Percentiles rank a stretch among this genome's conserved stretches.
phyloP scores from a whole-genome alignment of 1,284 basidiomycete genomes.

The Cystobasidium sp. region DNA sequence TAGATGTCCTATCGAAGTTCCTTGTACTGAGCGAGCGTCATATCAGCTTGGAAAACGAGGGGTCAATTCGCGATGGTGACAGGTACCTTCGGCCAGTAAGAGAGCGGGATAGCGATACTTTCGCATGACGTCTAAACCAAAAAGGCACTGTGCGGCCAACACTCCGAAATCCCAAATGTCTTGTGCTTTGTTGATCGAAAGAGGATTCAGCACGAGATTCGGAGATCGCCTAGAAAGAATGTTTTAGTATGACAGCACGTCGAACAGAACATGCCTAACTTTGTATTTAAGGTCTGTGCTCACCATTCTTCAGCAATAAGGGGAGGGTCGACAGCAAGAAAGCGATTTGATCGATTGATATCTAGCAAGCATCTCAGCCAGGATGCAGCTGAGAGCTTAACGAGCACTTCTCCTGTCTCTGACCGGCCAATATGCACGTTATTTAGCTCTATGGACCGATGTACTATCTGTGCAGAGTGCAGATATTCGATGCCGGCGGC shows the following conservation, averaged over 20 bases:
- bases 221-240: constrained; percentile 41
- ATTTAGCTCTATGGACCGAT: constrained; percentile 26
- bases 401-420: constrained; percentile 26
- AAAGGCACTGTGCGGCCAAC: constrained; percentile 50
- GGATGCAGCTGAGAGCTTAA: constrained; percentile 29
- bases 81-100: constrained; percentile 31
- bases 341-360: constrained; percentile 36
- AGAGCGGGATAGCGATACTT: constrained; percentile 46
- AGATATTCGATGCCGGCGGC: constrained; percentile 48
- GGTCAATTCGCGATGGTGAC: not conserved
- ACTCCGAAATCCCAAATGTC: constrained; percentile 53
- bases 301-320: constrained; percentile 30
- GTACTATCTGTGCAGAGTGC: constrained; percentile 47
- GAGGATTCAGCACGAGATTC: constrained; percentile 47
- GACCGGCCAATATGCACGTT: constrained; percentile 33
- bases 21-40: constrained; percentile 14
- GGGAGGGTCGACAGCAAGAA: constrained; percentile 7
- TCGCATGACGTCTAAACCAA: constrained; percentile 47
- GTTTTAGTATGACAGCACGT: not conserved
- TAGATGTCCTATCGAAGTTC: constrained; percentile 9
- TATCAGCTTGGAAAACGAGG: too few species aligned
- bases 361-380: constrained; percentile 31
- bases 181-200: constrained; percentile 48
- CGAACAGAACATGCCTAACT: not conserved
- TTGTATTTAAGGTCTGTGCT: not conserved